Evolutionary conservation across 345 rosid genomes (phyloP), one percentile per base, ranked within the genome.

Genomic region (Pugionium cornutum): DNA sequence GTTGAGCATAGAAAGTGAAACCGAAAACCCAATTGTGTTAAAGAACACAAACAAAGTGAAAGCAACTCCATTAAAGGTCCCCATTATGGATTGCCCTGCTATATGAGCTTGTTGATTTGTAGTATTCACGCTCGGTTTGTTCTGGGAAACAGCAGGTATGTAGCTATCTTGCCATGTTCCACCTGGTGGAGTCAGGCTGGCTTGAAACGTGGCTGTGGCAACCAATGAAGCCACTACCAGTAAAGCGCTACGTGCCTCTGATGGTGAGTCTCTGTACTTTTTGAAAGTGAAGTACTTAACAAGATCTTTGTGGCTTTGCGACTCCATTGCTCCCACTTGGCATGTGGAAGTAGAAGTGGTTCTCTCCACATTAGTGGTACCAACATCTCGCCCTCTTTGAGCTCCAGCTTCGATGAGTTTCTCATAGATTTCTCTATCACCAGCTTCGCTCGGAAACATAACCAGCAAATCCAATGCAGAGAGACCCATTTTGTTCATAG

Each of bases 381-480:
- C 59, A 9, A 53, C n/a, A 4, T 81, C 78, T 61, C 44, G 62
- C 4, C 70, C 75, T 53, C 63, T 73, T 40, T 51, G 44, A 43
- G 79, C 86, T 58, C 86, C 86, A 9, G 81, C 75, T 6, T 32
- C 27, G 3, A 9, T 66, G 59, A 80, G 82, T 58, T 66, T 75
- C 50, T 80, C 86, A 0, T 58, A 54, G 2, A 83, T 78, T 76
- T 85, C 86, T 64, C 81, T 66, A 28, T 86, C 85, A 0, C 86
- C 85, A 11, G 83, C 85, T 80, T 83, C 81, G 11, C 86, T 86
- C 8, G 80, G 83, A 70, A 82, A 79, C 9, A 82, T 82, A 62
- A 70, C 61, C 4, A 80, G 72, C 64, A 82, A 27, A 64, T 80
- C 84, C 11, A 83, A 48, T 2, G 86, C 80, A 29, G 86, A 74